Base-by-base conservation (phyloP, 2,329 filamentous ascomycete species). In the Fusarium globosum region DNA sequence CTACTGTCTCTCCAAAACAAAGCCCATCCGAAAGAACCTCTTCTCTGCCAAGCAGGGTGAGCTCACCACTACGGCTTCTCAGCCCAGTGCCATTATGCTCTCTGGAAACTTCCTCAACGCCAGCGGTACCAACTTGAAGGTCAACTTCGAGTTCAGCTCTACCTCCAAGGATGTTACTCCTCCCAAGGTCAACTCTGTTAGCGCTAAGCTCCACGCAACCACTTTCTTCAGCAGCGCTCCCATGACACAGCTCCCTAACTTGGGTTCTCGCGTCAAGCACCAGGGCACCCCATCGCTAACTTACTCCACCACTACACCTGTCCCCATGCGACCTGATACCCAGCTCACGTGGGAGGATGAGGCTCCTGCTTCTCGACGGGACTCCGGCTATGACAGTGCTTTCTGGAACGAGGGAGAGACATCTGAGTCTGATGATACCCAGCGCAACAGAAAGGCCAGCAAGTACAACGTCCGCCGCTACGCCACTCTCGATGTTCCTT, bases 11-110 rank as follows among this genome's bases (percentile, higher is more conserved):
- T 79, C 80, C 65, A 87, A 86, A 81, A 82, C 83, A 65, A 90
- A 89, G 81, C 83, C 84, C 3, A 77, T 90, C 38, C 85, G 88
- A 68, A 88, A 86, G 79, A 87, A 84, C 70, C 81, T 90, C 57
- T 81, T 90, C 46, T 84, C 86, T 3, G 79, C 82, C 59, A 89
- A 87, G 81, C 79, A 86, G 9, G 88, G 88, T 41, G 82, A 81
- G 64, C 75, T 90, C 23, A 87, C 84, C 3, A 84, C 84, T 49
- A 81, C 82, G 16, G 82, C 85, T 12, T 75, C 79, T 12, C 86
- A 88, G 77, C 87, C 87, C 2, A 77, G 81, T 11, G 86, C 88
- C 35, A 77, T 86, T 36, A 85, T 88, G 79, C 78, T 90, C 15
- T 82, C 83, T n/a, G 77, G 86, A 18, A 87, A 90, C 73, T 88